Percentiles rank a stretch among this genome's conserved stretches.
phyloP scores from a whole-genome alignment of 371 early-diverging fungal genomes.

The Dichotomocladium elegans region DNA sequence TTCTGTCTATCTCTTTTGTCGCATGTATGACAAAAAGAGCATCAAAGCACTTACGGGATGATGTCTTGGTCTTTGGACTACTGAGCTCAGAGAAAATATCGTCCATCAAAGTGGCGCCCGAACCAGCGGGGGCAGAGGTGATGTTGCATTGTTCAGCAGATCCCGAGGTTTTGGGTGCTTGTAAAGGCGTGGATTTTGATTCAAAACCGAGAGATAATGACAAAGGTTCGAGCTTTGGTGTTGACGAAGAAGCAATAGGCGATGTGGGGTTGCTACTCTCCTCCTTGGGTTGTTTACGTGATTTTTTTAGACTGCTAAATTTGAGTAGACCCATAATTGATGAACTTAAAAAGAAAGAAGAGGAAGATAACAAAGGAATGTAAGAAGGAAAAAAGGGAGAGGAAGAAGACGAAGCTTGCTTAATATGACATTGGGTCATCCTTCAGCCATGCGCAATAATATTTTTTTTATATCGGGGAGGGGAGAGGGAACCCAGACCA shows the following conservation, averaged over 20 bases:
- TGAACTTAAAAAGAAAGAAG: background rate
- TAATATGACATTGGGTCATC: background rate
- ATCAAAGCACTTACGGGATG: too few relatives aligned
- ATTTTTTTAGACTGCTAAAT: slow-evolving; percentile 25
- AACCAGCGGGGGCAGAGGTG: slow-evolving; percentile 13
- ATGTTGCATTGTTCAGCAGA: background rate
- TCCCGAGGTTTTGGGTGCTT: slow-evolving; percentile 1
- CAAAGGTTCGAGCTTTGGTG: slow-evolving; percentile 17
- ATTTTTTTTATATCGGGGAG: background rate
- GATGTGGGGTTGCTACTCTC: slow-evolving; percentile 1
- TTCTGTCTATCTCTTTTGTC: too few relatives aligned
- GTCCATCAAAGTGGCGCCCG: slow-evolving; percentile 30
- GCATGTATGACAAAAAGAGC: too few relatives aligned
- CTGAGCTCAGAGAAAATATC: slow-evolving; percentile 38
- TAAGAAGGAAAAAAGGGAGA: slow-evolving; percentile 7
- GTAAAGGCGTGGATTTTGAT: background rate
- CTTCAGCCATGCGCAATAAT: background rate
- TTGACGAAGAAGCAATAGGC: slow-evolving; percentile 5
- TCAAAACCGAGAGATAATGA: slow-evolving; percentile 21
- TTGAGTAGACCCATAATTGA: slow-evolving; percentile 25
- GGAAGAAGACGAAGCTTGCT: background rate
- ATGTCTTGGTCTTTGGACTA: background rate
- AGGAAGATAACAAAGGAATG: slow-evolving; percentile 5
- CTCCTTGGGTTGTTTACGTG: slow-evolving; percentile 16
- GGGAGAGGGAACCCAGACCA: slow-evolving; percentile 7